Evolutionary conservation across 2,329 filamentous ascomycete species (phyloP).

Genomic region (Bimuria novae-zelandiae): DNA sequence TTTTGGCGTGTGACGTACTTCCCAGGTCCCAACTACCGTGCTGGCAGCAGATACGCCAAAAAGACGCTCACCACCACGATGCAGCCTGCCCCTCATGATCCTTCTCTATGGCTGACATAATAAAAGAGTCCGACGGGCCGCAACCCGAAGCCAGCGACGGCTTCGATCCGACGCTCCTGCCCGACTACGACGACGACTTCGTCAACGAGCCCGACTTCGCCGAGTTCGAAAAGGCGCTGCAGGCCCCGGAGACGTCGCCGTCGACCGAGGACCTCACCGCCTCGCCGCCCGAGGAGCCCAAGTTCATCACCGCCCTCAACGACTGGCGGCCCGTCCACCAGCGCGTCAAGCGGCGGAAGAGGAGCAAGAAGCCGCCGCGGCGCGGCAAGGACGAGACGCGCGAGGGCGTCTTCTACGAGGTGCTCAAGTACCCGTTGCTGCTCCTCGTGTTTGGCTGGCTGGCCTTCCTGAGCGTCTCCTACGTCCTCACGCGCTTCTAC

Average conservation of each 20-base stretch:
- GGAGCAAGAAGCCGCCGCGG: slow-evolving; percentile 45
- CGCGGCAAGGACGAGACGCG: slow-evolving; percentile 82
- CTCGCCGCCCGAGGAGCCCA: slow-evolving; percentile 47
- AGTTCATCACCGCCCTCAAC: slow-evolving; percentile 86
- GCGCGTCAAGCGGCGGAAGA: slow-evolving; percentile 59
- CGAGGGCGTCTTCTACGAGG: slow-evolving; percentile 86
- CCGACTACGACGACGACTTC: slow-evolving; percentile 82
- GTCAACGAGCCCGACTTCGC: slow-evolving; percentile 71
- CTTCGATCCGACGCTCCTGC: slow-evolving; percentile 71
- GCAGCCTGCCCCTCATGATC: not conserved
- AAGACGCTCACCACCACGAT: slow-evolving; percentile 22
- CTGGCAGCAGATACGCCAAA: no score
- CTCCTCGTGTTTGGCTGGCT: slow-evolving; percentile 82
- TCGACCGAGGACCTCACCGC: slow-evolving; percentile 60
- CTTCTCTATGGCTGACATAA: slow-evolving; percentile 49
- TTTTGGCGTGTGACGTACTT: no score
- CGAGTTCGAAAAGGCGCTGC: slow-evolving; percentile 79
- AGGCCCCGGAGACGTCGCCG: slow-evolving; percentile 76
- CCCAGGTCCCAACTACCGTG: no score
- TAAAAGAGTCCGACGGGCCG: slow-evolving; percentile 55
- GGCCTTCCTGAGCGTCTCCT: slow-evolving; percentile 70
- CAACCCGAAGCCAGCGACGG: slow-evolving; percentile 66
- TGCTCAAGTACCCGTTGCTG: slow-evolving; percentile 92
- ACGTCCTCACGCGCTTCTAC: slow-evolving; percentile 83
- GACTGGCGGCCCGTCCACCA: slow-evolving; percentile 93